Base-by-base conservation (phyloP, 192 early-diverging fungal genomes). In the Chytriomyces hyalinus region DNA sequence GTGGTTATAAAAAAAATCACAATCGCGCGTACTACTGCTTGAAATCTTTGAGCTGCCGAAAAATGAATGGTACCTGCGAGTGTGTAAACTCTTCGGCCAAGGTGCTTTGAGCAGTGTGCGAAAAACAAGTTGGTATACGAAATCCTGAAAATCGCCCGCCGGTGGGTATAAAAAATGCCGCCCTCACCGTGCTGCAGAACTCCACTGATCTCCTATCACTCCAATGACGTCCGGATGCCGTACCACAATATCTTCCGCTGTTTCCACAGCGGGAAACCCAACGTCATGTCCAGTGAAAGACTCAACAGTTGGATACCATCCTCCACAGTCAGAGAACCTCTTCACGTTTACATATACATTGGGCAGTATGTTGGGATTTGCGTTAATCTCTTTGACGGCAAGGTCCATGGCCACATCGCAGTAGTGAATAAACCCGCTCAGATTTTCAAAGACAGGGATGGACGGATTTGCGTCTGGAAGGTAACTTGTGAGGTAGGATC, bases 261-360 rank as follows among this genome's bases (percentile, higher is more conserved):
- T 4, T 11, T 46, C 44, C 4, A 15, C 47, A 43, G 36, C 10
- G 43, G 66, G 43, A 15, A 20, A 67, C 9, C 66, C 66, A 1
- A 15, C 66, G 3, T 15, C 17, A n/a, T 8, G 17, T 9, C 66
- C 66, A 4, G 9, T 45, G 13, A 47, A 67, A 15, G 20, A 44
- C 44, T 67, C 66, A 11, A 22, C 66, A 20, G 8, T 46, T 13
- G 28, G 43, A 46, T 67, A 67, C 28, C 46, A 67, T 20, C 20
- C 13, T 10, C 66, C 66, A 22, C 66, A 67, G 44, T 67, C 66
- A 15, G 43, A 47, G 44, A 67, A 67, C 7, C 66, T 9, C 7
- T 43, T 48, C 1, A 67, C 10, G 22, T 67, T 67, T 6, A 67
- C 66, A 11, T 47, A 22, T 2, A 67, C 20, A 15, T 15, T 22